Evolutionary conservation across 768 basidiomycete species (phyloP), one percentile per base, ranked within the genome.

Genomic region (Lenzites betulinus): DNA sequence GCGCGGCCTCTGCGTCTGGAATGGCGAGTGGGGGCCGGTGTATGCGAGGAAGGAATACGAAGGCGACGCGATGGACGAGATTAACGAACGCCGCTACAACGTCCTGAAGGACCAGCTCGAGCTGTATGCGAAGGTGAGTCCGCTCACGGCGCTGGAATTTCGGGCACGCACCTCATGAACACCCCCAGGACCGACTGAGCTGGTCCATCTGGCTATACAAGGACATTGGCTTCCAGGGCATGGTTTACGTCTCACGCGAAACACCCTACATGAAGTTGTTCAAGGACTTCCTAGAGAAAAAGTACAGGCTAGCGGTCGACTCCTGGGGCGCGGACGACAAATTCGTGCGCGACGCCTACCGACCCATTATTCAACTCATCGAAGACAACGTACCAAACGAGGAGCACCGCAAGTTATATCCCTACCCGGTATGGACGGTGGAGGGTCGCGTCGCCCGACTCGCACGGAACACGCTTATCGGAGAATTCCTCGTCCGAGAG

Each of bases 171-270:
- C 50, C 50, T 56, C 38, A 15, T 3, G 38, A 13, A 28, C 22
- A 7, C 20, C 20, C 3, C 2, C 51, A 71, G 70, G 71, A 72
- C 51, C 82, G 82, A 25, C 70, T 88, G 62, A 85, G 83, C 70
- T 93, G 90, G 90, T 86, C 87, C 0, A 93, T 93, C 75, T 93
- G 93, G 92, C 74, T 92, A 16, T 93, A 90, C 82, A 94, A 90
- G 69, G 88, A 90, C 67, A 88, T 90, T 65, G 90, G 90, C 23
- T 89, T 88, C 80, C 89, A 91, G 74, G 91, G 91, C 46, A 91
- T 93, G 90, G 87, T 90, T 26, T 83, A 90, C 73, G 78, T 87
- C 65, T 81, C 83, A n/a, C 80, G 77, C 15, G 81, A 84, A 13
- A 86, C 90, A 3, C 79, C 88, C 4, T 94, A 91, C 76, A 87